A percentile compares a stretch with the other conserved stretches of the same genome.
phyloP scores from a whole-genome alignment of 108 stramenopile genomes.

The Pinguiococcus pyrenoidosus region DNA sequence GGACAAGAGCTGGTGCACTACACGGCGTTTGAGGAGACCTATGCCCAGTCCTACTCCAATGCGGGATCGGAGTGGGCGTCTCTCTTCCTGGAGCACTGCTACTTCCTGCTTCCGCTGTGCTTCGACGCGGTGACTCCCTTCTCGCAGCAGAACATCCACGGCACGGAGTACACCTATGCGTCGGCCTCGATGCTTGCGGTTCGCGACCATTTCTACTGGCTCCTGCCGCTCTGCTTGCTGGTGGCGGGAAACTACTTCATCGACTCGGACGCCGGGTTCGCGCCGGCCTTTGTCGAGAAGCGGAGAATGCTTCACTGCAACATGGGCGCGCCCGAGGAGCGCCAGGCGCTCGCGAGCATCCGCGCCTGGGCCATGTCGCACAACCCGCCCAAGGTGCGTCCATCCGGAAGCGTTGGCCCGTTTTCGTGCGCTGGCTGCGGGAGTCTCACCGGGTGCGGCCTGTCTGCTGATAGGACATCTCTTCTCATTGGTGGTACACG shows the following conservation, averaged over 20 bases:
- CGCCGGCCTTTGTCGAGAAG: background rate
- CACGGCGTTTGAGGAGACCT: constrained; percentile 12
- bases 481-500: constrained; percentile 25
- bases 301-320: constrained; percentile 9
- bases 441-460: too few species aligned
- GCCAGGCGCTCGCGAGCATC: constrained; percentile 5
- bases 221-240: background rate
- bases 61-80: background rate
- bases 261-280: constrained; percentile 15
- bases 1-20: constrained; percentile 18
- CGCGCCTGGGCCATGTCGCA: constrained; percentile 14
- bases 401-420: too few species aligned
- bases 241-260: constrained; percentile 9
- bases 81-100: constrained; percentile 20
- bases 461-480: too few species aligned
- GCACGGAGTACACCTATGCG: too few species aligned
- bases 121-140: background rate
- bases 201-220: background rate
- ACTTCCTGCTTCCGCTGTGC: constrained; percentile 18
- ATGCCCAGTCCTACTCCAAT: constrained; percentile 2
- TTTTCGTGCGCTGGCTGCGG: too few species aligned
- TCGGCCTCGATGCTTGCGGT: too few species aligned
- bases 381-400: constrained; percentile 16
- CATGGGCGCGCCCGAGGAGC: constrained; percentile 1
- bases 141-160: background rate